Evolutionary conservation across 2,329 filamentous ascomycete genomes (phyloP), one percentile per base, ranked within the genome.

Genomic region (Monosporascus sp.): DNA sequence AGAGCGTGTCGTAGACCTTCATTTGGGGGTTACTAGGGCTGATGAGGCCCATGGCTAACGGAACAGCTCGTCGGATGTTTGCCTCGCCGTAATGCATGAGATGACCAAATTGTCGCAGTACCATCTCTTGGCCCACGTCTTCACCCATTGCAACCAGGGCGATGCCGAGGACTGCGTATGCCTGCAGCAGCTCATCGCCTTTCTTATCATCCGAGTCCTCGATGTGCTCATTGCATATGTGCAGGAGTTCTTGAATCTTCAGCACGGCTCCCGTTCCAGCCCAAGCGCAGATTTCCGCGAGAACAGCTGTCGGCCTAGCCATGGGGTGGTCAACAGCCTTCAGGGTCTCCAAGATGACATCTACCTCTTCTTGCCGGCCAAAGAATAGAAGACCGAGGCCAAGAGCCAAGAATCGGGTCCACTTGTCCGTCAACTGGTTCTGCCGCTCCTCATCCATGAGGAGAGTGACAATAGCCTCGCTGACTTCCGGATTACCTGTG

Each of bases 1-100:
- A 99, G 11, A 99, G 79, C 1, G 94, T 99, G 71, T 99, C 94
- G 76, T 99, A 99, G 48, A 99, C 89, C 80, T 97, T 99, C 93
- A 99, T 99, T 71, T 99, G 95, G 11, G 94, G 94, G 76, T 99
- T 99, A 75, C 91, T 97, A 14, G 95, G 91, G 74, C 90, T 96
- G 68, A 99, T 87, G 51, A 99, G 81, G 65, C 92, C 95, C 91
- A 99, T 95, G 26, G 94, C 94, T 51, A 99, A 80, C 37, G 94
- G 94, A 31, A 99, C 94, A 20, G 92, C 93, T 68, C 94, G 94
- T 58, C 94, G 88, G 64, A 99, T 99, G 70, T 99, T 97, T 68
- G 92, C 82, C 71, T 97, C 93, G 59, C 95, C 94, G 66, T 99
- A 99, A 75, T 99, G 94, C 94, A 99, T 99, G 56, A 99, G 80